Percentiles rank a stretch among this genome's conserved stretches.
Conservation (phyloP, 164 flowering plant genomes). For the Stephania japonica region DNA sequence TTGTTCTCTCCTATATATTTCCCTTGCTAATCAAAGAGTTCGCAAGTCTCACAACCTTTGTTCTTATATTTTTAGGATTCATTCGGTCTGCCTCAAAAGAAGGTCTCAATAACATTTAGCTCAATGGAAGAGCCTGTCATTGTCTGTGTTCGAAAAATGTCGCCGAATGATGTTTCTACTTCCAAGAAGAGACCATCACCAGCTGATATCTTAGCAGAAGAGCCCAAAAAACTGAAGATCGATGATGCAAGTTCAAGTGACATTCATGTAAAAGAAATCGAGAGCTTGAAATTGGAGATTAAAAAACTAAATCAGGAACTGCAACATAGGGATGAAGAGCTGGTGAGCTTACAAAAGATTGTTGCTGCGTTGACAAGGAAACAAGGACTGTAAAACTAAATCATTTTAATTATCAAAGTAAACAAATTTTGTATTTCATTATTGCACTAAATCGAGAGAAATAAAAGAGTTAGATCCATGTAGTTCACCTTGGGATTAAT, state of each 20-base stretch:
- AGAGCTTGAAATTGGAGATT: slow-evolving; percentile 26
- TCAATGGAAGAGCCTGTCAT: slow-evolving; percentile 18
- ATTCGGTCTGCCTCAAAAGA: slow-evolving; percentile 37
- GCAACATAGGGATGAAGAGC: slow-evolving; percentile 35
- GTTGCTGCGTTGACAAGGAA: slow-evolving; percentile 49
- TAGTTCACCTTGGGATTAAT: too few species aligned
- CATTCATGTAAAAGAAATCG: slow-evolving; percentile 36
- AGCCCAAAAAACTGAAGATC: slow-evolving; percentile 30
- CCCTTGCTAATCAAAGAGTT: too few species aligned
- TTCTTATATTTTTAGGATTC: slow-evolving; percentile 29
- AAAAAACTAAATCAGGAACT: slow-evolving; percentile 32
- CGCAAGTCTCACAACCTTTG: too few species aligned
- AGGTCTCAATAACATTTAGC: slow-evolving; percentile 23
- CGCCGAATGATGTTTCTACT: slow-evolving; percentile 3
- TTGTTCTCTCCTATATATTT: too few species aligned
- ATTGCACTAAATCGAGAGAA: too few species aligned
- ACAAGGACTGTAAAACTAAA: too few species aligned
- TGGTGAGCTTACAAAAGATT: slow-evolving; percentile 43
- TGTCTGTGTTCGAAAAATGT: slow-evolving; percentile 39
- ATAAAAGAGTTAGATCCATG: too few species aligned
- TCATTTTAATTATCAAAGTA: too few species aligned
- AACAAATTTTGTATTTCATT: not conserved
- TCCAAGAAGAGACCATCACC: slow-evolving; percentile 33
- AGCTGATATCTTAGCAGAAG: slow-evolving; percentile 9
- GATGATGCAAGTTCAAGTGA: slow-evolving; percentile 35